phyloP scores from a whole-genome alignment of 164 flowering plant genomes.

The Cinnamomum micranthum region DNA sequence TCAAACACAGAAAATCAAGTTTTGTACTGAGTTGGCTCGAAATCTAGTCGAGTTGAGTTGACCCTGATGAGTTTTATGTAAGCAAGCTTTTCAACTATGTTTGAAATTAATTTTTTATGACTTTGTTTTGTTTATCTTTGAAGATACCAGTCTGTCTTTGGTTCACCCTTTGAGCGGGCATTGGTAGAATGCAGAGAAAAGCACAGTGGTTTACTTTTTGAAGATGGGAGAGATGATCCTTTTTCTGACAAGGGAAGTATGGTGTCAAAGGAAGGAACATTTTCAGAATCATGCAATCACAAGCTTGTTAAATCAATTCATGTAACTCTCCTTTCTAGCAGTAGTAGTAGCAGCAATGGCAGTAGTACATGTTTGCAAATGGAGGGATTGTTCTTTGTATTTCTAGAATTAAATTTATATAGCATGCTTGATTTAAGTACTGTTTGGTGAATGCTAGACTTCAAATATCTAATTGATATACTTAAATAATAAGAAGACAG shows the following conservation, averaged over 20 bases:
- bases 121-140: slow-evolving; percentile 3
- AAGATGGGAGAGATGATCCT: slow-evolving; percentile 14
- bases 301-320: slow-evolving; percentile 18
- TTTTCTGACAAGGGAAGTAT: slow-evolving; percentile 16
- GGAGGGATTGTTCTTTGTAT: too few species aligned
- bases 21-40: neutral
- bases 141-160: slow-evolving; percentile 58
- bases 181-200: slow-evolving; percentile 21
- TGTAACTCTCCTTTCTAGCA: slow-evolving; percentile 20
- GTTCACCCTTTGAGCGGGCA: slow-evolving; percentile 23
- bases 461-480: neutral
- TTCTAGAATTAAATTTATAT: neutral
- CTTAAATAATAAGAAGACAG: neutral
- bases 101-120: neutral
- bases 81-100: neutral
- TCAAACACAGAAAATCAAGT: neutral
- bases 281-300: slow-evolving; percentile 12
- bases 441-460: neutral
- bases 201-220: slow-evolving; percentile 1
- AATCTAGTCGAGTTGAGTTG: neutral
- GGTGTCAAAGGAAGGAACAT: slow-evolving; percentile 18
- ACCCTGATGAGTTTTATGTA: neutral
- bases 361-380: too few species aligned
- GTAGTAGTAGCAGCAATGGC: neutral
- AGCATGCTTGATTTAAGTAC: neutral